Conservation (phyloP, 495 filamentous ascomycete genomes). For the Tuber aestivum region DNA sequence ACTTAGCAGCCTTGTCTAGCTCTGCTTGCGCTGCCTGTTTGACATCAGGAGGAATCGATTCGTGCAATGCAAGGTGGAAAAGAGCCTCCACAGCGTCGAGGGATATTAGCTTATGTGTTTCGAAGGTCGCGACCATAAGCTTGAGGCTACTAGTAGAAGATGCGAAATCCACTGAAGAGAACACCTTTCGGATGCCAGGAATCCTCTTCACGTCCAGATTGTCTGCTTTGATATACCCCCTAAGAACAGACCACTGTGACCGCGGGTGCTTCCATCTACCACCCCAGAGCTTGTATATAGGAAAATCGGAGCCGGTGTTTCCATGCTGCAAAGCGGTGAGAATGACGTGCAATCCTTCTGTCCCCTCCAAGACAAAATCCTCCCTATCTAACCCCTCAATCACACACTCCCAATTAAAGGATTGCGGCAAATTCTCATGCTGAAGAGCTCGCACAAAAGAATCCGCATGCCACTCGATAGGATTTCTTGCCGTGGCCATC, state of each 20-base stretch:
- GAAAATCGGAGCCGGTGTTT: conserved; percentile 55
- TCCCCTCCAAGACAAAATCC: conserved; percentile 60
- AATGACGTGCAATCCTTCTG: conserved; percentile 70
- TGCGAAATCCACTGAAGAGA: conserved; percentile 68
- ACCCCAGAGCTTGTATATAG: conserved; percentile 84
- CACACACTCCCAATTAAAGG: conserved; percentile 75
- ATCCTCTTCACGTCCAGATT: conserved; percentile 77
- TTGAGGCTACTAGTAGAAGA: conserved; percentile 64
- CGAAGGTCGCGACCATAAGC: conserved; percentile 63
- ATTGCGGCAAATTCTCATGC: conserved; percentile 52
- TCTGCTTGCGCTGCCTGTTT: conserved; percentile 36
- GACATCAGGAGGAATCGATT: conserved; percentile 43
- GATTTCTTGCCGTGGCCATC: conserved; percentile 65
- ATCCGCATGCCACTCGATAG: conserved; percentile 62
- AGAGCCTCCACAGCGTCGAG: conserved; percentile 75
- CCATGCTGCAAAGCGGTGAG: conserved; percentile 69
- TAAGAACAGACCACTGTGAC: conserved; percentile 84
- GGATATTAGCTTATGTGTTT: conserved; percentile 83
- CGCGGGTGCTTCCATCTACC: conserved; percentile 79
- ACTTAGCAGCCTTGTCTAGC: conserved; percentile 41
- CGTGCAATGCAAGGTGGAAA: conserved; percentile 68
- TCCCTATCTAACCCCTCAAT: conserved; percentile 78
- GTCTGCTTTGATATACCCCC: conserved; percentile 65
- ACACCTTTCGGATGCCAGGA: conserved; percentile 69
- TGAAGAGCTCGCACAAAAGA: conserved; percentile 63